Conservation (phyloP, 2,329 filamentous ascomycete species). For the Calonectria ilicicola region DNA sequence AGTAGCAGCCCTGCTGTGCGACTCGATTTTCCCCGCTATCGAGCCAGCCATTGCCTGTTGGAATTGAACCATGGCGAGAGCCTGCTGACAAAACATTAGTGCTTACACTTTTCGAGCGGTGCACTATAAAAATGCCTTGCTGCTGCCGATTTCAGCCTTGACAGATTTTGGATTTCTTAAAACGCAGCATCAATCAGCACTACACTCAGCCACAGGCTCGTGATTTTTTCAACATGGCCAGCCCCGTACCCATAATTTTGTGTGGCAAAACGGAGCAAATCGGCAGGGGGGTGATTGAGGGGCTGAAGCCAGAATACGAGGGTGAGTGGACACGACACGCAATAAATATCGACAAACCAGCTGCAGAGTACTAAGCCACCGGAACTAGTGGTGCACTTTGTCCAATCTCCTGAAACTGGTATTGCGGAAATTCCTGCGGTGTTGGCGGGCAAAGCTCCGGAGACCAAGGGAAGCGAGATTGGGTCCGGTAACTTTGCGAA, state of each 20-base stretch:
- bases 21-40: not conserved
- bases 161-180: too few relatives aligned
- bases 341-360: not conserved
- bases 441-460: conserved; percentile 14
- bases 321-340: conserved; percentile 22
- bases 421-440: conserved; percentile 37
- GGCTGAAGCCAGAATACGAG: conserved; percentile 42
- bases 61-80: not conserved
- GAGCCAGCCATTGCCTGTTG: too few relatives aligned
- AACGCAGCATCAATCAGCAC: not conserved
- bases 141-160: not conserved
- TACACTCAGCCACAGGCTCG: not conserved
- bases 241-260: conserved; percentile 32
- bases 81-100: not conserved
- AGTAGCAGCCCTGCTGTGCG: not conserved
- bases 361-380: not conserved
- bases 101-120: not conserved
- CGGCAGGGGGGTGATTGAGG: conserved; percentile 36
- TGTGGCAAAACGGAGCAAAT: conserved; percentile 41
- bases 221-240: conserved; percentile 2
- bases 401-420: conserved; percentile 26
- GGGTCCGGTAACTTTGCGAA: conserved; percentile 4
- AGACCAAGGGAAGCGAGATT: conserved; percentile 5
- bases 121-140: not conserved
- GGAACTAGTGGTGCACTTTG: conserved; percentile 37